Percentiles rank a stretch among this genome's conserved stretches.
phyloP scores from a whole-genome alignment of 768 basidiomycete species.

The Tricholoma bakamatsutake region DNA sequence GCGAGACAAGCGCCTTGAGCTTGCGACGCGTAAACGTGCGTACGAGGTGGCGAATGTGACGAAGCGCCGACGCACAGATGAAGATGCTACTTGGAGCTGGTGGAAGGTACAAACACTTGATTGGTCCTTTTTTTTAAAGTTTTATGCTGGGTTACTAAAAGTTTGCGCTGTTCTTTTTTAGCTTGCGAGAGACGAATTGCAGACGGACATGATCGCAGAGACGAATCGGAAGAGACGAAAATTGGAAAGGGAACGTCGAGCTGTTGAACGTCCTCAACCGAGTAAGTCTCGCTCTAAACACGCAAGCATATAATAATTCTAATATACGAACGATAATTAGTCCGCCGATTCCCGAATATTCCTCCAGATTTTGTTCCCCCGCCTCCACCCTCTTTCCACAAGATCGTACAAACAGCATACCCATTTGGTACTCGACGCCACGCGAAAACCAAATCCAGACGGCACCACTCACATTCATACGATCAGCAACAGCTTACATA shows the following conservation, averaged over 20 bases:
- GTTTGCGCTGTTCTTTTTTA: conserved; percentile 19
- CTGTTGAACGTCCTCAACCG: conserved; percentile 68
- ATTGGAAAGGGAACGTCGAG: conserved; percentile 81
- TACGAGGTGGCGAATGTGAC: conserved; percentile 61
- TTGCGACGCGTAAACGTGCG: conserved; percentile 69
- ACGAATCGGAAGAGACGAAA: conserved; percentile 80
- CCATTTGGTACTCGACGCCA: conserved; percentile 36
- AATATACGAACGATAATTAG: conserved; percentile 24
- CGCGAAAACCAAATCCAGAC: conserved; percentile 20
- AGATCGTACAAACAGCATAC: conserved; percentile 51
- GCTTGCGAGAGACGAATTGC: conserved; percentile 72
- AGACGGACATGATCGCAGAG: conserved; percentile 85
- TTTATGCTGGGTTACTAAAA: neutral
- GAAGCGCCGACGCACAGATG: conserved; percentile 62
- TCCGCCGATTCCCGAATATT: conserved; percentile 54
- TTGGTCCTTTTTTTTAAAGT: conserved; percentile 4
- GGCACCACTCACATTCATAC: conserved; percentile 13
- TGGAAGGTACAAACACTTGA: conserved; percentile 63
- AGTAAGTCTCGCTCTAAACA: conserved; percentile 37
- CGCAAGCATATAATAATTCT: neutral
- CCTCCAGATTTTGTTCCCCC: conserved; percentile 38
- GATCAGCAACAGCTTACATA: conserved; percentile 28
- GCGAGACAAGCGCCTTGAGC: conserved; percentile 73
- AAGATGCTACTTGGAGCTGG: conserved; percentile 79
- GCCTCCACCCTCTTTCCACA: conserved; percentile 57